Percentiles rank a stretch among this genome's conserved stretches.
These are phyloP conservation scores for Pisolithus microcarpus DNA, from an alignment of 768 basidiomycete species.

Conservation along the genomic window DNA sequence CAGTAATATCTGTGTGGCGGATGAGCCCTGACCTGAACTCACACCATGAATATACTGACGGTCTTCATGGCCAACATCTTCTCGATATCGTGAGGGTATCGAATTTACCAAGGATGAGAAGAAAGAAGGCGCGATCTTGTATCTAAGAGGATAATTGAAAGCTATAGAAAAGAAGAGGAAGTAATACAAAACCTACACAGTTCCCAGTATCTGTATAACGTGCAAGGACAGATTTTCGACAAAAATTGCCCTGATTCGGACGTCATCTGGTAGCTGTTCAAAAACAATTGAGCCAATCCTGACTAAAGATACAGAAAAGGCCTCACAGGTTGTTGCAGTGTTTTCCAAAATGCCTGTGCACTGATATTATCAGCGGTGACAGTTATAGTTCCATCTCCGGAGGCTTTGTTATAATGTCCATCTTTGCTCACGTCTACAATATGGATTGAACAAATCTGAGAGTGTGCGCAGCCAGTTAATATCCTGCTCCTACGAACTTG, in stretches of 20 bases:
- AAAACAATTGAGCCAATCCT: neutral
- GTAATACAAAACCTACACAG: slow-evolving; percentile 24
- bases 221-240: slow-evolving; percentile 22
- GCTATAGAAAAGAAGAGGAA: too few species aligned
- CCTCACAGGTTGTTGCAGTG: slow-evolving; percentile 22
- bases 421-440: slow-evolving; percentile 13
- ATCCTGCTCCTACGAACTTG: slow-evolving; percentile 33
- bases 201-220: slow-evolving; percentile 30
- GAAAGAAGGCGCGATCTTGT: slow-evolving; percentile 32
- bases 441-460: slow-evolving; percentile 13
- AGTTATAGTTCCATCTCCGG: neutral
- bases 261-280: slow-evolving; percentile 14
- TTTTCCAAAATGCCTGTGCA: slow-evolving; percentile 23
- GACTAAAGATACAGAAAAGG: neutral
- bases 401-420: slow-evolving; percentile 13
- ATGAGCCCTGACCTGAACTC: too few species aligned
- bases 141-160: slow-evolving; percentile 13
- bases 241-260: slow-evolving; percentile 27
- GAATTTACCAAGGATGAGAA: slow-evolving; percentile 39
- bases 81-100: slow-evolving; percentile 55
- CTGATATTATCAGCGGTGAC: slow-evolving; percentile 12
- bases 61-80: slow-evolving; percentile 40
- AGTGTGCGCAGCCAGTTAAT: slow-evolving; percentile 14
- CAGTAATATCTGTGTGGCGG: slow-evolving; percentile 44
- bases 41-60: slow-evolving; percentile 45